A percentile compares a stretch with the other conserved stretches of the same genome.
Conservation (phyloP, 2,329 filamentous ascomycete genomes). For the Fusarium palustre region DNA sequence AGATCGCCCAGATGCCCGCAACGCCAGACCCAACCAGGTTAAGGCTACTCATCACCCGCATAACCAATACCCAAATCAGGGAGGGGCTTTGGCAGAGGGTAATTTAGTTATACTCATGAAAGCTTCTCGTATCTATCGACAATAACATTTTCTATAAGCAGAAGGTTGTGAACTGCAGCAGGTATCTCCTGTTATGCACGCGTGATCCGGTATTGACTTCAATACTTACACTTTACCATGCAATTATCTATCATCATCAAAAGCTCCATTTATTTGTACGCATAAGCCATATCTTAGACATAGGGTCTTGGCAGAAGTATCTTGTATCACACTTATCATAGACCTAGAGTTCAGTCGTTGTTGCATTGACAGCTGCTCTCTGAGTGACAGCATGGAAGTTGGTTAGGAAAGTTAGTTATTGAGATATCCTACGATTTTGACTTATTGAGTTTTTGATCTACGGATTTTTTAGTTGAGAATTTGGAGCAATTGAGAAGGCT, state of each 20-base stretch:
- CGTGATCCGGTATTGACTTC: neutral
- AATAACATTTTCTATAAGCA: neutral
- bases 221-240: neutral
- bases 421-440: too few species aligned
- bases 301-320: too few species aligned
- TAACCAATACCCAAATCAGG: conserved; percentile 38
- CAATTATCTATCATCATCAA: neutral
- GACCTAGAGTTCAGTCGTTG: too few species aligned
- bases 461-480: too few species aligned
- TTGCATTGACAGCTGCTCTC: too few species aligned
- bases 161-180: neutral
- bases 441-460: too few species aligned
- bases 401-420: too few species aligned
- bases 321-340: too few species aligned
- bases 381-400: too few species aligned
- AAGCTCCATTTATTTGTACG: neutral
- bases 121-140: neutral
- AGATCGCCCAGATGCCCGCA: conserved; percentile 31
- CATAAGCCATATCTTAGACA: neutral
- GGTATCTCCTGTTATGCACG: neutral
- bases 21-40: conserved; percentile 33
- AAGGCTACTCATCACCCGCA: conserved; percentile 23
- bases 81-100: conserved; percentile 8
- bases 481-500: too few species aligned
- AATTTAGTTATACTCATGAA: neutral